These are phyloP conservation scores for Xylaria sp. DNA, from an alignment of 2,329 filamentous ascomycete species.

Conservation along the genomic window DNA sequence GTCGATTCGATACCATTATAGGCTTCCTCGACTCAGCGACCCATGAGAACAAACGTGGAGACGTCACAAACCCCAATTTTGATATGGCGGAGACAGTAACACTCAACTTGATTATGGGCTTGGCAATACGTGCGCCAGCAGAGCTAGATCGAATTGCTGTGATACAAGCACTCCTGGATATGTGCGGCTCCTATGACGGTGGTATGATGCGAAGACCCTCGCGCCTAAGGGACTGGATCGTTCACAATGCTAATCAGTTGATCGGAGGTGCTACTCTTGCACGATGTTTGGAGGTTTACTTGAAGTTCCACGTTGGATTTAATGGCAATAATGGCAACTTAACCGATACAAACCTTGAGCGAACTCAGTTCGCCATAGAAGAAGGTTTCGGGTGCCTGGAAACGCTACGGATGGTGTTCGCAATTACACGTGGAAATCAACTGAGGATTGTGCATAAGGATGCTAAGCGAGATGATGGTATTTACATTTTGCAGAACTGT, in stretches of 20 bases:
- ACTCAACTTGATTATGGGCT: constrained; percentile 5
- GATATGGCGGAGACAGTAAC: not conserved
- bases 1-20: not conserved
- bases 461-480: not conserved
- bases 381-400: constrained; percentile 24
- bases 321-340: too few species aligned
- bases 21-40: not conserved
- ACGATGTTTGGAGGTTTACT: constrained; percentile 3
- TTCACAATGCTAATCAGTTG: constrained; percentile 4
- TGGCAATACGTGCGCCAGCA: not conserved
- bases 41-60: not conserved
- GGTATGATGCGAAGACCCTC: not conserved
- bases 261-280: constrained; percentile 12
- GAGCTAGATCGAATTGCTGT: not conserved
- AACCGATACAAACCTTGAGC: constrained; percentile 2
- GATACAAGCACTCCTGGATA: not conserved
- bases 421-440: not conserved
- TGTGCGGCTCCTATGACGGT: not conserved
- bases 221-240: not conserved
- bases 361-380: constrained; percentile 15
- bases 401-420: constrained; percentile 27
- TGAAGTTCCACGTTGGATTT: not conserved
- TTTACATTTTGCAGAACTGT: constrained; percentile 28
- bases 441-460: constrained; percentile 21
- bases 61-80: not conserved